Conservation (phyloP, 257 asterid genomes). For the Striga asiatica region DNA sequence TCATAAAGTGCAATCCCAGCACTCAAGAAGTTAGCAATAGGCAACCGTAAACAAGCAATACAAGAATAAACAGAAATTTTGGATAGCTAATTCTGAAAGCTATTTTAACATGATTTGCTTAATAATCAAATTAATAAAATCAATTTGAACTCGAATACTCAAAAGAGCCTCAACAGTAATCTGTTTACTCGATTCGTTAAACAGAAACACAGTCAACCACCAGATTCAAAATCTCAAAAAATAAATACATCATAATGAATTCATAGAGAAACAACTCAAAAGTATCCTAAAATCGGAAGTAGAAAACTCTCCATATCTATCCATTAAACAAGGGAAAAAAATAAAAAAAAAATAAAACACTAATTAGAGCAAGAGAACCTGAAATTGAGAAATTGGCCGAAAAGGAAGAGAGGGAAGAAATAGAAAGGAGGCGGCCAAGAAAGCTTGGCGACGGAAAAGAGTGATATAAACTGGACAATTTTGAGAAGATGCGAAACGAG, state of each 20-base stretch:
- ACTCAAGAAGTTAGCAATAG: background rate
- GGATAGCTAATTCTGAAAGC: no score
- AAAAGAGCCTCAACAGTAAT: background rate
- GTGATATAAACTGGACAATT: constrained; percentile 52
- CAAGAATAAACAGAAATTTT: no score
- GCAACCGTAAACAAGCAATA: no score
- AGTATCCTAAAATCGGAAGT: no score
- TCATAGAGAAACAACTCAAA: background rate
- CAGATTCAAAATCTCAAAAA: no score
- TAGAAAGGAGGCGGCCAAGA: constrained; percentile 92
- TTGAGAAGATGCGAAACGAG: constrained; percentile 59
- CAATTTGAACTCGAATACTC: background rate
- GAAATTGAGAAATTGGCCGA: constrained; percentile 86
- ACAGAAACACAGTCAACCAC: no score
- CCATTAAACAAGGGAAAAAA: no score
- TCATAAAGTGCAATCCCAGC: background rate
- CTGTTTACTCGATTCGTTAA: no score
- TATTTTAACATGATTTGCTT: no score
- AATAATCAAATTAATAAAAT: background rate
- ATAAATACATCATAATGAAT: background rate
- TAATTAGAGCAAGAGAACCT: constrained; percentile 27
- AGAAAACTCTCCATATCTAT: no score
- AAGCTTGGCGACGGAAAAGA: constrained; percentile 53
- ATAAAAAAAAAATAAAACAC: background rate
- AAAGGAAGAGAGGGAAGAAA: constrained; percentile 72